A percentile compares a stretch with the other conserved stretches of the same genome.
Evolutionary conservation across 176 grass and related monocot species (phyloP).

Genomic region (Zea luxurians): DNA sequence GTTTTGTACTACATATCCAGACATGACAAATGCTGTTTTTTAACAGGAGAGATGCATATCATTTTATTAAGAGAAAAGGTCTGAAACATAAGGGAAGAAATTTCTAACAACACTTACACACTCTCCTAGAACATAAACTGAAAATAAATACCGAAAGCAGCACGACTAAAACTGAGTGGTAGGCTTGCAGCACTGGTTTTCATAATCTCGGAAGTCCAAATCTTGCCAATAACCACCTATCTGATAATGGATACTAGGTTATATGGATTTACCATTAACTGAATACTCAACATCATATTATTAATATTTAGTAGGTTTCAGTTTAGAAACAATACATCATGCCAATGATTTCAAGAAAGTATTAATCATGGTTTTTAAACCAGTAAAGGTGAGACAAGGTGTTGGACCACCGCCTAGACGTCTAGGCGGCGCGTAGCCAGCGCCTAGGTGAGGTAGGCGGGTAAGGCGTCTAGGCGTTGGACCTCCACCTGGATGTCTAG

Average conservation of each 20-base stretch:
- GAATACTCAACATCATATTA: background rate
- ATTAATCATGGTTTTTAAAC: too few relatives aligned
- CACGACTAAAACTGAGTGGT: background rate
- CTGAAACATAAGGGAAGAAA: background rate
- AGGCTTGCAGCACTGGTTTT: background rate
- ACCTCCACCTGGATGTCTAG: too few relatives aligned
- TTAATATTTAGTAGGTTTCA: background rate
- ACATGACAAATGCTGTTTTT: background rate
- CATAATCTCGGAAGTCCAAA: background rate
- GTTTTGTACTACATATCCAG: constrained; percentile 22
- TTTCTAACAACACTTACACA: background rate
- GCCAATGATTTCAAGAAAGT: constrained; percentile 1
- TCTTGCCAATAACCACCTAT: constrained; percentile 2
- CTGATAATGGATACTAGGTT: background rate
- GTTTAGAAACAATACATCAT: constrained; percentile 18
- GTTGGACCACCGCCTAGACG: too few relatives aligned
- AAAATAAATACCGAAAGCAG: background rate
- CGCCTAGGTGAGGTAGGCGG: too few relatives aligned
- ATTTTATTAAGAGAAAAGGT: background rate
- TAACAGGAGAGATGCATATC: background rate
- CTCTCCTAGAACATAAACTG: background rate
- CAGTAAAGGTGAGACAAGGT: too few relatives aligned
- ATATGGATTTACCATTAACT: constrained; percentile 3
- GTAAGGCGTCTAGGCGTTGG: too few relatives aligned
- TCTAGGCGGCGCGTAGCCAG: too few relatives aligned